phyloP scores from a whole-genome alignment of 495 filamentous ascomycete species.

The Talaromyces wortmannii region DNA sequence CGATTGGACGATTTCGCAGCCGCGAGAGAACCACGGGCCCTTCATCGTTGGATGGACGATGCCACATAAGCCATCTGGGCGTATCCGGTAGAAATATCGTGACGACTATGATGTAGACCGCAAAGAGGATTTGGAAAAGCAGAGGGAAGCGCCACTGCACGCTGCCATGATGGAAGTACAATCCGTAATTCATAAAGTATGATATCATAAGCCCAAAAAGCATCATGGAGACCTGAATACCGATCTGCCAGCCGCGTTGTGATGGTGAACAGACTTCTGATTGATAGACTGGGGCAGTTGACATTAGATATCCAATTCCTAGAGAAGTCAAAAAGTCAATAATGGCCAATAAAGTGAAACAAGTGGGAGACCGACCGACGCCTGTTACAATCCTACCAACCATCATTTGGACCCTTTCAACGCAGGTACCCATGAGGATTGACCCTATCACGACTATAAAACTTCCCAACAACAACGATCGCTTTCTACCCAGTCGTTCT shows the following conservation, averaged over 20 bases:
- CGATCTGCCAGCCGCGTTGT: slow-evolving; percentile 22
- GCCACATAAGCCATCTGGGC: slow-evolving; percentile 24
- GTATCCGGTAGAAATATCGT: slow-evolving; percentile 22
- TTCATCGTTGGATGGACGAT: slow-evolving; percentile 14
- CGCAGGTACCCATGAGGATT: slow-evolving; percentile 40
- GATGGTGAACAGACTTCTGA: slow-evolving; percentile 18
- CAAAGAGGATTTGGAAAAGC: slow-evolving; percentile 41
- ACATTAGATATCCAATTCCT: slow-evolving; percentile 21
- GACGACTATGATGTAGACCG: slow-evolving; percentile 16
- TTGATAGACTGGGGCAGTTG: slow-evolving; percentile 25
- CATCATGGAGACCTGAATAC: slow-evolving; percentile 19
- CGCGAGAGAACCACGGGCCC: slow-evolving; percentile 25
- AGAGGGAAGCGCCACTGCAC: slow-evolving; percentile 43
- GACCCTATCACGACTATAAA: slow-evolving; percentile 43
- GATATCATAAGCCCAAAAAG: slow-evolving; percentile 20
- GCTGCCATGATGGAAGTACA: slow-evolving; percentile 34
- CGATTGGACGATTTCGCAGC: slow-evolving; percentile 25
- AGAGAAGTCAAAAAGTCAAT: not conserved
- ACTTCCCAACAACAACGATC: slow-evolving; percentile 37
- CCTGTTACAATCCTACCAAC: slow-evolving; percentile 27
- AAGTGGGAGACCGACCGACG: slow-evolving; percentile 14
- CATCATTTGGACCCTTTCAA: slow-evolving; percentile 23
- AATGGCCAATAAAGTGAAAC: not conserved
- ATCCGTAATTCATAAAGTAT: slow-evolving; percentile 34
- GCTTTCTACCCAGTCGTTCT: slow-evolving; percentile 42